A percentile compares a stretch with the other conserved stretches of the same genome.
Conservation (phyloP, 2,329 filamentous ascomycete genomes). For the Xylariaceae sp. region DNA sequence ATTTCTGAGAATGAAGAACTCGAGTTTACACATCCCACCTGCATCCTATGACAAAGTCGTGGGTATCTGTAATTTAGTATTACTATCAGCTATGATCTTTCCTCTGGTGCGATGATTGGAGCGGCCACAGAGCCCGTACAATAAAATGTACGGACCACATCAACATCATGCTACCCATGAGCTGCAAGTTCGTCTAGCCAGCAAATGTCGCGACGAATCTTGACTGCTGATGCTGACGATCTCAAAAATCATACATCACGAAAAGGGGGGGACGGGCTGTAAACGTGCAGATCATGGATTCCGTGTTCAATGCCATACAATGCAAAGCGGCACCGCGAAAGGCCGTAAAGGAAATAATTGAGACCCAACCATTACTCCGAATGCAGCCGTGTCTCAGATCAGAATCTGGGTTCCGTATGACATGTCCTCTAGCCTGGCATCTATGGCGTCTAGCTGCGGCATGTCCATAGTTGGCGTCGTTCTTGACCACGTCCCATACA, state of each 20-base stretch:
- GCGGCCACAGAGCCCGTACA: too few relatives aligned
- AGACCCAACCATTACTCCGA: slow-evolving; percentile 47
- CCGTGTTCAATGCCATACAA: slow-evolving; percentile 51
- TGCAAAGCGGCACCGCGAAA: slow-evolving; percentile 37
- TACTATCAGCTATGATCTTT: too few relatives aligned
- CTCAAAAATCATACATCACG: not conserved
- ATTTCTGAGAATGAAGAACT: too few relatives aligned
- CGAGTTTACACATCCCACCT: too few relatives aligned
- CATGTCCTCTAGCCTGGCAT: slow-evolving; percentile 26
- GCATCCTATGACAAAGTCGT: too few relatives aligned
- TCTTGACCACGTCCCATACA: slow-evolving; percentile 26
- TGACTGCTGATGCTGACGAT: not conserved
- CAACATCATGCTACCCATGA: not conserved
- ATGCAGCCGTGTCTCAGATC: slow-evolving; percentile 33
- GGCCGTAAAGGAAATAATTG: slow-evolving; percentile 36
- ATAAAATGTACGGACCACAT: too few relatives aligned
- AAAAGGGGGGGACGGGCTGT: not conserved
- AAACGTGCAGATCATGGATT: slow-evolving; percentile 45
- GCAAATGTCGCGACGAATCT: not conserved
- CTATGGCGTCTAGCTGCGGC: slow-evolving; percentile 26
- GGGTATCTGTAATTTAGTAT: too few relatives aligned
- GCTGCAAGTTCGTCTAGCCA: not conserved
- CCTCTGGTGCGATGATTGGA: too few relatives aligned
- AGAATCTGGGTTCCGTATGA: slow-evolving; percentile 30
- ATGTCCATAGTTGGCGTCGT: slow-evolving; percentile 28